Base-by-base conservation (phyloP, 345 rosid species). In the Durio zibethinus region DNA sequence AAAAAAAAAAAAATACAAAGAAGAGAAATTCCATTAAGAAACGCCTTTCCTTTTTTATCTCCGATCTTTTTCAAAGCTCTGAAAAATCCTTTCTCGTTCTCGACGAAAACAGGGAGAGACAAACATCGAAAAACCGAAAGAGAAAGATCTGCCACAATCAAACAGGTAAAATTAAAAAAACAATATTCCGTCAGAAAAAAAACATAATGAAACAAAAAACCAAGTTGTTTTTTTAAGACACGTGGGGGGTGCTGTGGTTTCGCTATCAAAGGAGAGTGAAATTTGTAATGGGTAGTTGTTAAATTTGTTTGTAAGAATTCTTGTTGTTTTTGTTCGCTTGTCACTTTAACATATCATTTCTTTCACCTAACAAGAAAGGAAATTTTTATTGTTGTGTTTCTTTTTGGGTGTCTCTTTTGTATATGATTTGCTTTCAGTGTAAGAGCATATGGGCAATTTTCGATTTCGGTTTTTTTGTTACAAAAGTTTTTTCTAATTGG, bases 401-500 rank as follows among this genome's bases (percentile, higher is more conserved):
- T 25, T 15, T 16, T 36, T 8, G 11, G 52, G 21, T 33, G 10
- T 31, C 45, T 45, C 12, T 60, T 60, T 48, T 48, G 71, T 35
- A 1, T 33, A 35, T 61, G 76, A 72, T 79, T 89, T 79, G 89
- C 95, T 89, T 88, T 74, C 83, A 86, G 87, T 89, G 79, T 57
- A 81, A 75, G 77, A 64, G 84, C 85, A 68, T 7, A 43, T 76
- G 56, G 71, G 78, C 78, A 69, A 73, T 72, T 56, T 29, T 31
- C 8, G 25, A 16, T 78, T 67, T 31, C 21, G 52, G 12, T 57
- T 31, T 25, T 35, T 79, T 71, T 21, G 18, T 31, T 66, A 38
- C 27, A n/a, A 21, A 21, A 27, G 5, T 27, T 15, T 77, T 5
- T 43, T 47, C 68, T 68, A 8, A n/a, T 66, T 48, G 25, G 47